Evolutionary conservation across 371 early-diverging fungal genomes (phyloP).

Genomic region (Blastocladiella emersonii): DNA sequence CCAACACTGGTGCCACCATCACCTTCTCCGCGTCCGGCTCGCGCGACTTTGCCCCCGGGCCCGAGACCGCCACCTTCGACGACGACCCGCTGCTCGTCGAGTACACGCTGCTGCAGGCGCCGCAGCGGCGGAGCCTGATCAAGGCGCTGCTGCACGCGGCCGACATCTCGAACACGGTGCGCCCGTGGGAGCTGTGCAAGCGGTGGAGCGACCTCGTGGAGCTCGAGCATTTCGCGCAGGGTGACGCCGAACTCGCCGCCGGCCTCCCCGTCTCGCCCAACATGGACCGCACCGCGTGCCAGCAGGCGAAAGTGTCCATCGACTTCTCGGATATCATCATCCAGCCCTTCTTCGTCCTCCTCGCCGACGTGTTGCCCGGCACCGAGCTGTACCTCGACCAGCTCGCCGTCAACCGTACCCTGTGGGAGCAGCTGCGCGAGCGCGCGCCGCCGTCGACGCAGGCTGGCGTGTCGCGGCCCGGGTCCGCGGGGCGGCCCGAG

Average conservation of each 20-base stretch:
- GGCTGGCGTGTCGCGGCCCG: no score
- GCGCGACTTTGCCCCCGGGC: no score
- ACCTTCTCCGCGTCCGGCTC: no score
- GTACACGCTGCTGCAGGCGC: conserved; percentile 12
- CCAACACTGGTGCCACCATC: no score
- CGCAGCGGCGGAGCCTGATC: conserved; percentile 45
- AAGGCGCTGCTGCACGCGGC: conserved; percentile 67
- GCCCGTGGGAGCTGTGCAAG: conserved; percentile 69
- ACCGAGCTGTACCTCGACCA: conserved; percentile 19
- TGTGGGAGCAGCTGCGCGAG: conserved; percentile 4
- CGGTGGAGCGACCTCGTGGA: conserved; percentile 75
- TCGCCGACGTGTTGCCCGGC: conserved; percentile 54
- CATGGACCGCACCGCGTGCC: conserved; percentile 63
- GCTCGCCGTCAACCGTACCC: conserved; percentile 11
- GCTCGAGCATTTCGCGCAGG: conserved; percentile 72
- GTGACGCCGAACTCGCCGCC: conserved; percentile 57
- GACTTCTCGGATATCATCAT: conserved; percentile 75
- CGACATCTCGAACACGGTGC: conserved; percentile 72
- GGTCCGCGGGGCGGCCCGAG: no score
- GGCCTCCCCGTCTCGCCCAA: conserved; percentile 56
- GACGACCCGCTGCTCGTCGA: no score
- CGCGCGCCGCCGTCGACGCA: no score
- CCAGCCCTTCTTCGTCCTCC: conserved; percentile 65
- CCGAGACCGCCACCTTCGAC: no score
- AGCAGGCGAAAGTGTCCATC: conserved; percentile 58